Percentiles rank a stretch among this genome's conserved stretches.
Evolutionary conservation across 257 asterid genomes (phyloP).

Genomic region (Asclepias syriaca): DNA sequence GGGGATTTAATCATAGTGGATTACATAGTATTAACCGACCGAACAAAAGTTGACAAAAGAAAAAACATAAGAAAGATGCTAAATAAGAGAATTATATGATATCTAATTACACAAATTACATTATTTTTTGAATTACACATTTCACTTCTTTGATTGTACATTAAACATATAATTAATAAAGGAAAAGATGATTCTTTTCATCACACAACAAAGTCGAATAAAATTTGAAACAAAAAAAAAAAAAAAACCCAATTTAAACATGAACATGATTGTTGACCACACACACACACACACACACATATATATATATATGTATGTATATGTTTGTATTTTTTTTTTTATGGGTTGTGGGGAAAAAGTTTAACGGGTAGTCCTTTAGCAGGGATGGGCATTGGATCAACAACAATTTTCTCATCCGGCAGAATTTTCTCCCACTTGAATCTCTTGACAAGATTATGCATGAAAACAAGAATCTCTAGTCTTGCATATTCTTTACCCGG

Average conservation of each 20-base stretch:
- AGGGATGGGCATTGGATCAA: constrained; percentile 43
- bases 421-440: constrained; percentile 40
- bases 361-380: constrained; percentile 42
- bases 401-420: constrained; percentile 41
- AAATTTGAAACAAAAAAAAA: background rate
- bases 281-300: too few species aligned
- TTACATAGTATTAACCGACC: too few species aligned
- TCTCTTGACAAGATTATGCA: constrained; percentile 44
- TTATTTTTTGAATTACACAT: background rate
- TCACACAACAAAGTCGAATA: background rate
- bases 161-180: background rate
- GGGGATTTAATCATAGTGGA: too few species aligned
- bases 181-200: background rate
- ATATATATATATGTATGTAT: too few species aligned
- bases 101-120: too few species aligned
- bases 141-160: background rate
- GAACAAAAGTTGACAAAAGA: too few species aligned
- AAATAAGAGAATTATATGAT: too few species aligned
- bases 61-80: too few species aligned
- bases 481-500: constrained; percentile 50
- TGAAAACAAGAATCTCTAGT: constrained; percentile 46
- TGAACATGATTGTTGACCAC: background rate
- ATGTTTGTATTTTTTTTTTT: background rate
- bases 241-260: background rate
- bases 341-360: constrained; percentile 37